These are phyloP conservation scores for Kitagawia praeruptora DNA, from an alignment of 129 eudicot species.

Conservation along the genomic window DNA sequence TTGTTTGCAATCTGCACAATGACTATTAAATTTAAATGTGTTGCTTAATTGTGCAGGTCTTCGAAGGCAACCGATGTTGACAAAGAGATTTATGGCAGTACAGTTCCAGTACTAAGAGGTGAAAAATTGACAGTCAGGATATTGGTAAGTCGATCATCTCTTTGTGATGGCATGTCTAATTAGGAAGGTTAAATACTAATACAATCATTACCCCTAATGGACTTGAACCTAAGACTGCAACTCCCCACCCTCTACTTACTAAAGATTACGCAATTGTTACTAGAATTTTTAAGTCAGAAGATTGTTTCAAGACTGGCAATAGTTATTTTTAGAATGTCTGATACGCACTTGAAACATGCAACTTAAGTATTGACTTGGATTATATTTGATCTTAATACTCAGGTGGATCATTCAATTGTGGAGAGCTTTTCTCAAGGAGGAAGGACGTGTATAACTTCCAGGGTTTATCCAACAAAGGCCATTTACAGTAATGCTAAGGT, in stretches of 20 bases:
- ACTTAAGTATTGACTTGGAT: neutral
- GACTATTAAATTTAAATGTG: neutral
- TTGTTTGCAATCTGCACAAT: neutral
- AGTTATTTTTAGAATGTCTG: neutral
- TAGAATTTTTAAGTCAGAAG: neutral
- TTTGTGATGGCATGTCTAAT: neutral
- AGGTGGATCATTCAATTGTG: slow-evolving; percentile 33
- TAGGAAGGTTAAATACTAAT: too few species aligned
- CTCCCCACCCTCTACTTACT: neutral
- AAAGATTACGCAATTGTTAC: neutral
- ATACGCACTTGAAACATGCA: neutral
- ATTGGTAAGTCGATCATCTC: slow-evolving; percentile 15
- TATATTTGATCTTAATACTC: neutral
- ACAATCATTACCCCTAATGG: neutral
- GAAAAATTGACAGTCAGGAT: slow-evolving; percentile 66
- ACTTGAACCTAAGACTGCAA: neutral
- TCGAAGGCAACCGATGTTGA: slow-evolving; percentile 54
- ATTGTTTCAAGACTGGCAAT: neutral
- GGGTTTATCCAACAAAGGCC: slow-evolving; percentile 33
- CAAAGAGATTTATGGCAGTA: slow-evolving; percentile 53
- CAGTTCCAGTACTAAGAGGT: slow-evolving; percentile 65
- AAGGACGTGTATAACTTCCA: slow-evolving; percentile 24
- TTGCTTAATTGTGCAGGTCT: slow-evolving; percentile 32
- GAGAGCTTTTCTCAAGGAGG: slow-evolving; percentile 30
- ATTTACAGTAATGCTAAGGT: slow-evolving; percentile 14